Percentiles rank a stretch among this genome's conserved stretches.
Conservation (phyloP, 1,284 basidiomycete genomes). For the Prillingera fragicola region DNA sequence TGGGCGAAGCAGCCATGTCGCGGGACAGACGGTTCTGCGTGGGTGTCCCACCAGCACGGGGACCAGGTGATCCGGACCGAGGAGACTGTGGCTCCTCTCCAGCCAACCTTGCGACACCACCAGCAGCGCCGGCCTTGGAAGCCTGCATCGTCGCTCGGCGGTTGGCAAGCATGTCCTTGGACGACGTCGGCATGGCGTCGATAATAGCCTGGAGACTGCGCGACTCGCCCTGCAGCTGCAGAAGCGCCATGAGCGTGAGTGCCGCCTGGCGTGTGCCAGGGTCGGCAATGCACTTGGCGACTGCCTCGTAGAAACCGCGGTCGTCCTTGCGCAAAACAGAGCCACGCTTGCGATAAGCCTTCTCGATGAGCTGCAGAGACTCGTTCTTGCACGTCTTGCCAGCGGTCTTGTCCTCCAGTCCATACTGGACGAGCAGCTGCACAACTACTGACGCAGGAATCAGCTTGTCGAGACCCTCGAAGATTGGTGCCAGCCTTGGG, state of each 20-base stretch:
- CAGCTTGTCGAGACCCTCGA: constrained; percentile 49
- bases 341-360: constrained; percentile 42
- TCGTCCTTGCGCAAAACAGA: constrained; percentile 41
- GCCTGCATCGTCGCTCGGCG: constrained; percentile 37
- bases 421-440: constrained; percentile 72
- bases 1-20: constrained; percentile 1
- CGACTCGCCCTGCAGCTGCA: constrained; percentile 41
- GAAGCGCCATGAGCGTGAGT: constrained; percentile 45
- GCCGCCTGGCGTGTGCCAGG: constrained; percentile 42
- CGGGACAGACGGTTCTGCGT: background rate
- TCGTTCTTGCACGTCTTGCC: constrained; percentile 47
- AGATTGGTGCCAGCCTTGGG: constrained; percentile 50
- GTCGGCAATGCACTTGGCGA: constrained; percentile 58
- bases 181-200: constrained; percentile 30
- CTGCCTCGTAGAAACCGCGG: constrained; percentile 38
- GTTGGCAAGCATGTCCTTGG: constrained; percentile 47
- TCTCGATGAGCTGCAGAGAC: constrained; percentile 39
- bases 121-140: constrained; percentile 21
- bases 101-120: background rate
- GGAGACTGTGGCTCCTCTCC: background rate
- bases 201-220: constrained; percentile 33
- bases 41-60: too few relatives aligned
- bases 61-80: constrained; percentile 1
- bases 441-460: constrained; percentile 58
- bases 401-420: constrained; percentile 42